Evolutionary conservation across 306 rosid species (phyloP), one percentile per base, ranked within the genome.

Genomic region (Malus sylvestris): DNA sequence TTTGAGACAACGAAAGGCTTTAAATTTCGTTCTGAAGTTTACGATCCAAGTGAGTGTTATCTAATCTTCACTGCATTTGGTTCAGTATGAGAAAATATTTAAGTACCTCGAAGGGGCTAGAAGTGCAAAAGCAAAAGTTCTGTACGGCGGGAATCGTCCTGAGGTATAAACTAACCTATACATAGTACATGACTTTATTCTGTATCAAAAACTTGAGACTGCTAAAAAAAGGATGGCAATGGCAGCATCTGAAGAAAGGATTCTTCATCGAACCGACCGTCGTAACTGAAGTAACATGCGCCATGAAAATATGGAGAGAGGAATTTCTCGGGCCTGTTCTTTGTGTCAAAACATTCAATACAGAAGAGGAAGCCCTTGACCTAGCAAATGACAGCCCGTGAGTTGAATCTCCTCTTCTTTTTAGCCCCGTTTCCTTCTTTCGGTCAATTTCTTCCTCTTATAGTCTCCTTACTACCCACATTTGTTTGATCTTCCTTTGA

Each of bases 281-380:
- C 71, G 83, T 93, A 75, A 83, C 86, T 44, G 86, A 89, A 66
- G 90, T 93, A 78, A 89, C 92, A 59, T 83, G 91, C 69, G 84
- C 92, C 63, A 91, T 93, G 98, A 93, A 93, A 93, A 89, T 93
- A 74, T 93, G 98, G 98, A 88, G 76, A 79, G 97, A 91, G 68
- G 98, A 93, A 86, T 97, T 93, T 30, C 91, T 93, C 77, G 98
- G 97, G 78, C 98, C 98, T 52, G 93, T 91, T 71, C 86, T 93
- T 4, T 89, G 97, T 80, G 96, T 89, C 10, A 91, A 93, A 87
- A 91, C 96, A 68, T 93, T 93, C 77, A 81, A 89, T 73, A 82
- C 93, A 8, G 96, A 93, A 84, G 97, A 89, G 66, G 98, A 93
- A 85, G 98, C 98, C 66, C 86, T 91, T 72, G 90, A 93, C 78